Percentiles rank a stretch among this genome's conserved stretches.
Evolutionary conservation across 345 rosid species (phyloP).

Genomic region (Rhodamnia argentea): DNA sequence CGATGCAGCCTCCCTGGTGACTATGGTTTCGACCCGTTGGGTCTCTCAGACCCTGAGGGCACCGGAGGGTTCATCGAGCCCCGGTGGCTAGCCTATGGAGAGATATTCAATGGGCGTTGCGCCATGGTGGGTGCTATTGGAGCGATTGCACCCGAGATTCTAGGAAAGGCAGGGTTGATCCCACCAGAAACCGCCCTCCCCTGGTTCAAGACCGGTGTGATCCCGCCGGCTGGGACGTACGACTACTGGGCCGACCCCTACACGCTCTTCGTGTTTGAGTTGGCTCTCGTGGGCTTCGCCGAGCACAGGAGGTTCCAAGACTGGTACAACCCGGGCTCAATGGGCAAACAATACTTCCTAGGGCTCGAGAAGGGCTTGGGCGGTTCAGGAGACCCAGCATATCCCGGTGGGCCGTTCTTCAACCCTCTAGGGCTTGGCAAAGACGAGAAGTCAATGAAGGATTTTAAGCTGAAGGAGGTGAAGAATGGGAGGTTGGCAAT

Average conservation of each 20-base stretch:
- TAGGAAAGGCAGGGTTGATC: slow-evolving; percentile 74
- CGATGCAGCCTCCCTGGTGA: slow-evolving; percentile 79
- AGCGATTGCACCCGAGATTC: slow-evolving; percentile 82
- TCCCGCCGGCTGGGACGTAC: slow-evolving; percentile 96
- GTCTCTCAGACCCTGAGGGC: slow-evolving; percentile 97
- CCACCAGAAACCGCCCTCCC: slow-evolving; percentile 87
- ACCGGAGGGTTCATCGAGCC: slow-evolving; percentile 97
- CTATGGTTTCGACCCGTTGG: slow-evolving; percentile 88
- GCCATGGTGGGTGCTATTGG: slow-evolving; percentile 89
- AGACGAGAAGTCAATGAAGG: slow-evolving; percentile 82
- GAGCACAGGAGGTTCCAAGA: slow-evolving; percentile 96
- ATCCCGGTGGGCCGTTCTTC: slow-evolving; percentile 93
- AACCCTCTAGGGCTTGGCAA: slow-evolving; percentile 93
- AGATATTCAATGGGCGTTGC: slow-evolving; percentile 70
- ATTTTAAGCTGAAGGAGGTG: slow-evolving; percentile 88
- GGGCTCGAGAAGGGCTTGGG: slow-evolving; percentile 73
- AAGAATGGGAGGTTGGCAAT: slow-evolving; percentile 93
- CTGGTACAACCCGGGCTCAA: slow-evolving; percentile 83
- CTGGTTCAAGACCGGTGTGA: slow-evolving; percentile 93
- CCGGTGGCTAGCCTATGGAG: slow-evolving; percentile 91
- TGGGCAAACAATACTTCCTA: slow-evolving; percentile 90
- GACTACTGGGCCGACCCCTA: slow-evolving; percentile 91
- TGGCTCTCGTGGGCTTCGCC: slow-evolving; percentile 97
- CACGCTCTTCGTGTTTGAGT: slow-evolving; percentile 79
- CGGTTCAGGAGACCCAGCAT: slow-evolving; percentile 81